Evolutionary conservation across 176 grass and related monocot genomes (phyloP).

Genomic region (Eremochloa ophiuroides): DNA sequence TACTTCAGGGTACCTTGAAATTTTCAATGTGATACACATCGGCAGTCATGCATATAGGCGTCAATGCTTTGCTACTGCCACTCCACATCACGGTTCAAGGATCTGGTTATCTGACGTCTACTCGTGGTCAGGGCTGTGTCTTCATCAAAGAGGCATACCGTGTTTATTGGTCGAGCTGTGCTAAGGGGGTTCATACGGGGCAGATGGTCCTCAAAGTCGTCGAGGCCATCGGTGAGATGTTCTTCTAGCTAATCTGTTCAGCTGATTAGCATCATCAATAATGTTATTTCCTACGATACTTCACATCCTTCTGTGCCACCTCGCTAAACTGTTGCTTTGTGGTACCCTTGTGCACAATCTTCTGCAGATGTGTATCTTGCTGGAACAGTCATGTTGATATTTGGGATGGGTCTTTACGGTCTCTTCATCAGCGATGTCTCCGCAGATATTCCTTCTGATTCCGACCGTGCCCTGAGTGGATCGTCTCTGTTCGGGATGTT

Average conservation of each 20-base stretch:
- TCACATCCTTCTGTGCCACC: neutral
- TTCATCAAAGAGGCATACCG: conserved; percentile 87
- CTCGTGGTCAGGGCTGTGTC: conserved; percentile 66
- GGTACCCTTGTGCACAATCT: neutral
- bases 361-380: conserved; percentile 90
- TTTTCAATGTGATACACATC: neutral
- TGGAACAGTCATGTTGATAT: conserved; percentile 98
- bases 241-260: neutral
- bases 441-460: conserved; percentile 34
- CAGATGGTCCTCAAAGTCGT: conserved; percentile 96
- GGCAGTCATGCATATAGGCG: neutral
- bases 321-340: conserved; percentile 11
- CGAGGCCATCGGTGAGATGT: conserved; percentile 76
- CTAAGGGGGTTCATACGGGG: conserved; percentile 69
- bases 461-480: conserved; percentile 66
- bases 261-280: neutral
- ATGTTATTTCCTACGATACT: neutral
- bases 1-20: neutral
- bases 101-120: neutral
- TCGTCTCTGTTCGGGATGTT: conserved; percentile 98
- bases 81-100: neutral
- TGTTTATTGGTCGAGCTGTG: conserved; percentile 84
- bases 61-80: neutral
- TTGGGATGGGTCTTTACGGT: conserved; percentile 93
- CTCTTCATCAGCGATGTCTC: conserved; percentile 86